These are phyloP conservation scores for Salix brachista DNA, from an alignment of 345 rosid genomes.

Conservation along the genomic window DNA sequence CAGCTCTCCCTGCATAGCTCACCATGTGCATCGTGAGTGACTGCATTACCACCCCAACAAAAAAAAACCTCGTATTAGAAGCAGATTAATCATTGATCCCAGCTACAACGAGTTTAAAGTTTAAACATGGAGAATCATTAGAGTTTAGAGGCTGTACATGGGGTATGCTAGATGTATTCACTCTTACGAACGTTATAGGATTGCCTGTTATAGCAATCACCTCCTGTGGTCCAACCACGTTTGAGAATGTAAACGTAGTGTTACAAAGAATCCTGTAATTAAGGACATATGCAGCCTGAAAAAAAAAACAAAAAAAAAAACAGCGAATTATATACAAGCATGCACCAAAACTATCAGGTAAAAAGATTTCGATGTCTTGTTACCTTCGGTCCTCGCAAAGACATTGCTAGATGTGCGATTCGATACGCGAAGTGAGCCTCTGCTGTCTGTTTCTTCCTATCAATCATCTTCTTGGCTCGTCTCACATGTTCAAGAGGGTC, in stretches of 20 bases:
- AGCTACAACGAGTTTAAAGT: neutral
- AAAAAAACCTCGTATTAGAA: neutral
- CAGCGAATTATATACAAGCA: neutral
- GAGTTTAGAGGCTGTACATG: conserved; percentile 32
- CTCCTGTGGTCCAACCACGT: conserved; percentile 50
- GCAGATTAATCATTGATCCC: neutral
- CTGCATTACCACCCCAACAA: conserved; percentile 16
- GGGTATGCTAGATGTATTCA: conserved; percentile 35
- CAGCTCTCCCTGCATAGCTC: conserved; percentile 61
- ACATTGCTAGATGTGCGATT: conserved; percentile 36
- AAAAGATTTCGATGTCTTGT: neutral
- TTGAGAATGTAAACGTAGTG: conserved; percentile 51
- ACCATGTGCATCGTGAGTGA: conserved; percentile 65
- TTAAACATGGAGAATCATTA: neutral
- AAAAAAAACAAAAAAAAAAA: neutral
- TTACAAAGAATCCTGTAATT: conserved; percentile 49
- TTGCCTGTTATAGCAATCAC: conserved; percentile 42
- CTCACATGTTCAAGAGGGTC: conserved; percentile 41
- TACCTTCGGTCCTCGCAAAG: conserved; percentile 44
- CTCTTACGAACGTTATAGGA: conserved; percentile 42
- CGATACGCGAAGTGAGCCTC: conserved; percentile 54
- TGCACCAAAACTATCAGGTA: neutral
- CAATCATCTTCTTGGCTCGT: conserved; percentile 47
- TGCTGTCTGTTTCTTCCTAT: conserved; percentile 41
- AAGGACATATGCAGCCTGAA: conserved; percentile 43